phyloP scores from a whole-genome alignment of 2,329 filamentous ascomycete genomes.

The Colletotrichum theobromicola region DNA sequence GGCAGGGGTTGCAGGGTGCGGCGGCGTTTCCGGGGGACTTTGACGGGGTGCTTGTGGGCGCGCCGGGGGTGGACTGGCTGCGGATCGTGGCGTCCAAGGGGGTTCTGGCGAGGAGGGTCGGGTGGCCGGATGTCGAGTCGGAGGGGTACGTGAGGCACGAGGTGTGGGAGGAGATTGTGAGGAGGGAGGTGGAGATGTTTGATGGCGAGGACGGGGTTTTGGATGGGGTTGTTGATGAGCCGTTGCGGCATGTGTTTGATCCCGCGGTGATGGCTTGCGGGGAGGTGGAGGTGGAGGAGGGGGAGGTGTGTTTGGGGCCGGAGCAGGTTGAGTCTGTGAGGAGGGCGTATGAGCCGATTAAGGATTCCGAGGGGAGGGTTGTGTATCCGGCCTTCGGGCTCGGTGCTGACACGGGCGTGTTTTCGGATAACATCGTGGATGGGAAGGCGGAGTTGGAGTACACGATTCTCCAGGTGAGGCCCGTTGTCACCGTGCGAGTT shows the following conservation, averaged over 20 bases:
- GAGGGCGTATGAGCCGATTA: constrained; percentile 27
- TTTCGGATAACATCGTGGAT: background rate
- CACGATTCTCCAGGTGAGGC: constrained; percentile 38
- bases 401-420: background rate
- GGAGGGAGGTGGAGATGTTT: background rate
- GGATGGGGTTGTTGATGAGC: constrained; percentile 48
- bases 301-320: background rate
- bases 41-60: constrained; percentile 43
- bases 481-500: constrained; percentile 44
- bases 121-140: constrained; percentile 43
- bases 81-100: background rate
- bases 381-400: background rate
- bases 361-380: constrained; percentile 39
- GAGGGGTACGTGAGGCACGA: constrained; percentile 37
- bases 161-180: constrained; percentile 42
- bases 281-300: background rate
- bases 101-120: background rate
- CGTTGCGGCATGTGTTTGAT: constrained; percentile 46
- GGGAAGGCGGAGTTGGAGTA: background rate
- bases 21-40: background rate
- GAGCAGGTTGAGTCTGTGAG: background rate
- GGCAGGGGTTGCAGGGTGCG: background rate
- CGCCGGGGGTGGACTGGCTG: constrained; percentile 40
- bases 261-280: constrained; percentile 44
- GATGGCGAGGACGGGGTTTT: constrained; percentile 52